phyloP scores from a whole-genome alignment of 2,329 filamentous ascomycete genomes.

The Cordyceps farinosa region DNA sequence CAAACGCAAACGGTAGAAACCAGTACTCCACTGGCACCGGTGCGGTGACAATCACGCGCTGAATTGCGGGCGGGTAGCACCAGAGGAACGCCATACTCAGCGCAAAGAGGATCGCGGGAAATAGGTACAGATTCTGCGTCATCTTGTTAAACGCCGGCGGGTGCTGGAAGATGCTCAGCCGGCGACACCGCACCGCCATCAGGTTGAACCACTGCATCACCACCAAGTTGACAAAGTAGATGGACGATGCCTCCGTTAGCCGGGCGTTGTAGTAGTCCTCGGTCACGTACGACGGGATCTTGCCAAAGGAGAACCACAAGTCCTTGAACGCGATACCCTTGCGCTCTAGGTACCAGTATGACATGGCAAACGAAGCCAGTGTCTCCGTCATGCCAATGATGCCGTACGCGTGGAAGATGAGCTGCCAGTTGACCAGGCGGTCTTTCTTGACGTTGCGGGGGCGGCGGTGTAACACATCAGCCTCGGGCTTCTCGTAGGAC shows the following conservation, averaged over 20 bases:
- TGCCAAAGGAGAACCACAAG: slow-evolving; percentile 67
- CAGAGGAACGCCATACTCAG: slow-evolving; percentile 67
- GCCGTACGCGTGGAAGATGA: slow-evolving; percentile 70
- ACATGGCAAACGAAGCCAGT: slow-evolving; percentile 58
- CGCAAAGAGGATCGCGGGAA: slow-evolving; percentile 67
- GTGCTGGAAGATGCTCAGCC: slow-evolving; percentile 68
- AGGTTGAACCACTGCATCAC: slow-evolving; percentile 81
- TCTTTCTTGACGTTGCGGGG: slow-evolving; percentile 67
- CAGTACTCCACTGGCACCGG: slow-evolving; percentile 68
- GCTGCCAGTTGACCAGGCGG: slow-evolving; percentile 67
- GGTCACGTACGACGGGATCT: slow-evolving; percentile 46
- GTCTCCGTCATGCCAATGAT: slow-evolving; percentile 65
- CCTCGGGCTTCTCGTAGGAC: slow-evolving; percentile 73
- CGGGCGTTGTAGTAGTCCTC: slow-evolving; percentile 51
- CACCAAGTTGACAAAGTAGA: slow-evolving; percentile 78
- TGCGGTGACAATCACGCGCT: slow-evolving; percentile 57
- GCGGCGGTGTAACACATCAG: slow-evolving; percentile 66
- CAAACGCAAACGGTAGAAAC: slow-evolving; percentile 73
- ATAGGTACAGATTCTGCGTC: slow-evolving; percentile 65
- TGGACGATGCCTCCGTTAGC: slow-evolving; percentile 63
- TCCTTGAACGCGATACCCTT: slow-evolving; percentile 61
- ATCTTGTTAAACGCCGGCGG: slow-evolving; percentile 61
- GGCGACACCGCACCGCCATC: slow-evolving; percentile 63
- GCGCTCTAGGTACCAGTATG: slow-evolving; percentile 62
- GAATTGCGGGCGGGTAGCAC: slow-evolving; percentile 64